Base-by-base conservation (phyloP, 352 stramenopile genomes). In the Globisporangium spiculum region DNA sequence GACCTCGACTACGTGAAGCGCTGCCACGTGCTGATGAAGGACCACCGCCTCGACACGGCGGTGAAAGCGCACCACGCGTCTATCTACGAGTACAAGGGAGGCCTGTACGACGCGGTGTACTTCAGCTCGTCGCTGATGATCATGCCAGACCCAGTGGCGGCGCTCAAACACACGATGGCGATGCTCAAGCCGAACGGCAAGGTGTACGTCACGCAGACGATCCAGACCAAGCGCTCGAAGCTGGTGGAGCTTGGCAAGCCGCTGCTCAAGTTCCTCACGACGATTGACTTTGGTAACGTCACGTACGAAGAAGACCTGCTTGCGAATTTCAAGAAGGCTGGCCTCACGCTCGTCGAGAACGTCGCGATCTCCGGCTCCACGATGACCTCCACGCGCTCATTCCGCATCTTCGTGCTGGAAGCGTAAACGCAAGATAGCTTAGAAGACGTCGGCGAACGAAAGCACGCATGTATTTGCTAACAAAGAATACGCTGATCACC, bases 41-140 rank as follows among this genome's bases (percentile, higher is more conserved):
- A 74, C 53, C 63, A 73, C 18, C 63, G 76, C 41, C 73, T 96
- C 18, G 66, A 72, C 30, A 71, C 75, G 20, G 77, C 64, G 44
- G 78, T 97, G 24, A 71, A 72, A 6, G 88, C 94, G 44, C 71
- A 88, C 57, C 83, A 93, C 72, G 88, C 78, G 55, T 95, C 86
- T 54, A 77, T 97, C 62, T 97, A 95, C 76, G 88, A 97, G 66
- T 90, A 70, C 54, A 30, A 69, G 38, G 77, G 73, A 60, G 85
- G 77, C 2, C 83, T 75, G 32, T 97, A 96, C 71, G 91, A 97
- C 75, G 90, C 88, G 36, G 87, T 89, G 24, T 98, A 98, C 79
- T 98, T 98, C 69, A 96, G 86, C 66, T 92, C 90, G 48, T 97
- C 91, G 36, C 90, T 97, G 50, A 96, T 94, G 79, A 86, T 98